Base-by-base conservation (phyloP, 208 protist species). In the Leishmania tropica region DNA sequence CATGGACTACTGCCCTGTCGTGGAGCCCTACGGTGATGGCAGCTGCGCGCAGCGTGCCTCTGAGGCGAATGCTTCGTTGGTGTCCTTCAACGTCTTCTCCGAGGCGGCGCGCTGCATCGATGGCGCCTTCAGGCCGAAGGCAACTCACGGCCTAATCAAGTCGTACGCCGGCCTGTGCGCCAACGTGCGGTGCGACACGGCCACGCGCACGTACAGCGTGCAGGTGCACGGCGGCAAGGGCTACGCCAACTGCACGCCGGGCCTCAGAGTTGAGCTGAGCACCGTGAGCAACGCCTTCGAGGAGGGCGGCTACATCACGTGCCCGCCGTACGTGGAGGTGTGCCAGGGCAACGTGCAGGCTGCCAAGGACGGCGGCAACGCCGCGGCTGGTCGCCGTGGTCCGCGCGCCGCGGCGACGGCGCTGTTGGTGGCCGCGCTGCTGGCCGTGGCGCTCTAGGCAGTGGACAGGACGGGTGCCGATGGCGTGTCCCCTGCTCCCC, bases 311-410 rank as follows among this genome's bases (percentile, higher is more conserved):
- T 75, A 75, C 71, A 60, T 75, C 71, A 75, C n/a, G 71, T 75
- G 71, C 71, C 48, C 71, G 71, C 71, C 71, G 71, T 75, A 75
- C 71, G n/a, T 54, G 13, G 70, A 75, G 70, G 70, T 75, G 70
- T 75, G 70, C 70, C 70, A 75, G 70, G 47, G 70, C 42, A 75
- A 75, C 47, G 45, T 8, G 45, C 40, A 53, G 21, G 70, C 28
- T 11, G 48, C 31, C 48, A n/a, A 8, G 1, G 40, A 56, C 24
- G 24, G 35, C 64, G 64, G 64, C 64, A 70, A 70, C 64, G 35
- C 67, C 11, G 67, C 67, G 2, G 67, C 67, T 72, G 67, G 67
- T 47, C 67, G 37, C 19, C 31, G 37, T 47, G 67, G 37, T 35
- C 17, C 67, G 40, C 37, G 13, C 37, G 67, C 67, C 40, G 67